Conservation (phyloP, 1,284 basidiomycete species). For the Vanrija sp. region DNA sequence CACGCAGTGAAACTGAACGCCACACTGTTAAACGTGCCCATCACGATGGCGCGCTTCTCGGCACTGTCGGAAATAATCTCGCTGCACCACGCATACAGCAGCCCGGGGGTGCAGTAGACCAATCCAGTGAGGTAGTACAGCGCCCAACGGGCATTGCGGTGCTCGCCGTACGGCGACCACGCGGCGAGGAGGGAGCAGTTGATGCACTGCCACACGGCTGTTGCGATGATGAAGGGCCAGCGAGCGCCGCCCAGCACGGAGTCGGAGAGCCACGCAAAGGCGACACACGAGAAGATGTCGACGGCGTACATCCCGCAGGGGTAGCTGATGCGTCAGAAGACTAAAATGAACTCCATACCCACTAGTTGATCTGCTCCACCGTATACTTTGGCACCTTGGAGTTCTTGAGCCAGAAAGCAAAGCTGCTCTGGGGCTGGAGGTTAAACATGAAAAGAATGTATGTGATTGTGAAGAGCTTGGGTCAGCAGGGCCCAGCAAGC, state of each 20-base stretch:
- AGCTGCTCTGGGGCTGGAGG: background rate
- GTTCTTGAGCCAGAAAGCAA: conserved; percentile 5
- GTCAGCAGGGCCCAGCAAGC: too few relatives aligned
- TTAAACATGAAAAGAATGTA: background rate
- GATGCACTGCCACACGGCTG: conserved; percentile 8
- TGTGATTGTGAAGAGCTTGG: background rate
- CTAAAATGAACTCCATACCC: background rate
- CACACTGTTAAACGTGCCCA: conserved; percentile 24
- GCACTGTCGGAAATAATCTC: conserved; percentile 20
- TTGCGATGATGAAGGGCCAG: background rate
- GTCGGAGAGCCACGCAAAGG: conserved; percentile 14
- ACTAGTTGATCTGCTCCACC: conserved; percentile 21
- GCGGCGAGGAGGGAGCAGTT: conserved; percentile 17
- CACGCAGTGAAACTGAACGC: conserved; percentile 28
- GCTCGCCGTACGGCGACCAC: conserved; percentile 13
- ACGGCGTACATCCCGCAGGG: conserved; percentile 20
- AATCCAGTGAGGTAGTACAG: conserved; percentile 23
- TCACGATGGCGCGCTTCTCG: conserved; percentile 25
- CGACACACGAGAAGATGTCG: conserved; percentile 21
- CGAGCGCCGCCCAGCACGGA: background rate
- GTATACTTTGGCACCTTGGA: conserved; percentile 13
- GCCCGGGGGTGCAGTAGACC: conserved; percentile 21
- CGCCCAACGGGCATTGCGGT: conserved; percentile 16
- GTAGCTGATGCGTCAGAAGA: background rate
- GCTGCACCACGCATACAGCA: conserved; percentile 25